Base-by-base conservation (phyloP, 768 basidiomycete species). In the Pisolithus albus region DNA sequence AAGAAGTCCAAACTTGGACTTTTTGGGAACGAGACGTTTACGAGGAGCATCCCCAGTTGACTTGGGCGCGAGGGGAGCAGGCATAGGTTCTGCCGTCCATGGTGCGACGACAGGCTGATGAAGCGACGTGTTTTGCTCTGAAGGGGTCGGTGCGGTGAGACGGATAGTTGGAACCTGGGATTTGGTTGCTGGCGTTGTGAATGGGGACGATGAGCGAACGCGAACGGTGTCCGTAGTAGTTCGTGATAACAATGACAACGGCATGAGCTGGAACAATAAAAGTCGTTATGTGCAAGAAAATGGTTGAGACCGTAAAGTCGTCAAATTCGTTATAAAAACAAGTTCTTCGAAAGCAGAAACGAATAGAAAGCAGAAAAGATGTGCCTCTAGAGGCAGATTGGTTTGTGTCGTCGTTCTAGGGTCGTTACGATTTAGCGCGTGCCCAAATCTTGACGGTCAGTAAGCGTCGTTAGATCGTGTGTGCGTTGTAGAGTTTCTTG, bases 1-100 rank as follows among this genome's bases (percentile, higher is more conserved):
- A 34, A 79, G 75, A n/a, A 80, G 66, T 11, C 70, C 65, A 3
- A 88, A 75, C 59, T 81, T 88, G 1, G 81, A 82, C 61, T 86
- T 87, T 70, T 86, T 88, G 15, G 84, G 86, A 9, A 86, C 82
- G 52, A 88, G 76, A 18, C 77, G 75, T 51, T 72, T 77, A 30
- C 72, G 70, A 1, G 72, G 57, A 7, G 51, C 50, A 24, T 63
- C 53, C 23, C 53, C 37, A 15, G 52, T 23, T n/a, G 30, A 37
- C 47, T 69, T 65, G 0, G 70, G 64, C 6, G 76, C 66, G 21
- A 53, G 63, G 34, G 57, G 65, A 56, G 37, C n/a, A 32, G 56
- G 47, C 2, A 57, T 52, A 2, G 53, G 21, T 1, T 53, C 52
- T 32, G 24, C 50, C 4, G 52, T 43, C 68, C 68, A 61, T 39